Evolutionary conservation across 352 stramenopile species (phyloP).

Genomic region (Blastocystis sp.): DNA sequence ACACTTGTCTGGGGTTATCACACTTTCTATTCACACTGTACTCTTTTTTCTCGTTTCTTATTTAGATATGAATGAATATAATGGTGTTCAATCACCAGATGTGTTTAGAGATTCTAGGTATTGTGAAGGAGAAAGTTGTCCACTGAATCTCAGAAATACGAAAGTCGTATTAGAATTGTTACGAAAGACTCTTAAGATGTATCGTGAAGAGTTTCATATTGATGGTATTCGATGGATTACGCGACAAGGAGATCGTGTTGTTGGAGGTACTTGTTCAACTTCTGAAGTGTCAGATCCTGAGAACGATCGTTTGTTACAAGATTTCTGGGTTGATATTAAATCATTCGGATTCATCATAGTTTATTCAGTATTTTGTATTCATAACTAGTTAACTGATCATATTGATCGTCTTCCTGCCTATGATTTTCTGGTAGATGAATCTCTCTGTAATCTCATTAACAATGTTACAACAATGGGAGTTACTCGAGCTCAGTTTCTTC

Average conservation of each 20-base stretch:
- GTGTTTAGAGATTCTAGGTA: neutral
- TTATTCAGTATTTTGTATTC: neutral
- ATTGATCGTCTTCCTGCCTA: neutral
- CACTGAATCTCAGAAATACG: neutral
- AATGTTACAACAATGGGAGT: neutral
- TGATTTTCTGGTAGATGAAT: constrained; percentile 29
- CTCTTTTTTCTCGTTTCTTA: neutral
- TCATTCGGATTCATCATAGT: constrained; percentile 4
- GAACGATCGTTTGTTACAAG: neutral
- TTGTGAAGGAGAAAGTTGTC: neutral
- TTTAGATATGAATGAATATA: neutral
- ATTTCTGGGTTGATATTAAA: constrained; percentile 14
- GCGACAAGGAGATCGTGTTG: neutral
- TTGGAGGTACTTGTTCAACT: neutral
- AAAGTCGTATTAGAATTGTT: neutral
- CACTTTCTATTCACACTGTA: constrained; percentile 5
- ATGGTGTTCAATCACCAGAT: neutral
- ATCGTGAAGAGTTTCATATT: constrained; percentile 51
- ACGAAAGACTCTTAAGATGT: neutral
- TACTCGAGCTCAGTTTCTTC: neutral
- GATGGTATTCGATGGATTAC: constrained; percentile 47
- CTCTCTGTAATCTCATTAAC: neutral
- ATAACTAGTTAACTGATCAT: constrained; percentile 10
- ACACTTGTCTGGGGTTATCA: constrained; percentile 29
- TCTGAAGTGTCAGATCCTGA: neutral